Base-by-base conservation (phyloP, 768 basidiomycete species). In the Auriculariales sp. region DNA sequence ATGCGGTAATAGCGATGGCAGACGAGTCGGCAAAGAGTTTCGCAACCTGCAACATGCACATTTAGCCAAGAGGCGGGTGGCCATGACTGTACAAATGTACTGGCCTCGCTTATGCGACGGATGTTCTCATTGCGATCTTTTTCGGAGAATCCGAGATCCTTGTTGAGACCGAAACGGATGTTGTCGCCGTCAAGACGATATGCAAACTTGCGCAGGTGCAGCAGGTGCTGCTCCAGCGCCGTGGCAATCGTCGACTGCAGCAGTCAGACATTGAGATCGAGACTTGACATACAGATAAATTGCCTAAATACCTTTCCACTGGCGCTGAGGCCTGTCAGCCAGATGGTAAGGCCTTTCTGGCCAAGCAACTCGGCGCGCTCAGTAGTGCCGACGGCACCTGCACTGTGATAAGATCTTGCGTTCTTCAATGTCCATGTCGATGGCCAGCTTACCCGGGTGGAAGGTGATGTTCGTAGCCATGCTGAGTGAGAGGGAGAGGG, bases 131-230 rank as follows among this genome's bases (percentile, higher is more conserved):
- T 86, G 49, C 92, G 76, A 46, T 92, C 92, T 60, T 77, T 80
- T 59, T 92, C 89, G 57, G 89, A 84, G 58, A 97, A 97, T 3
- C 90, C 89, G 33, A 97, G 80, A 61, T 95, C 92, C 67, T 86
- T 97, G 73, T 98, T 99, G 47, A 99, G 70, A 6, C 95, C 95
- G 59, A 94, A 90, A 53, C 95, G 80, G 49, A 99, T 71, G 62
- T 92, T 93, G 68, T 98, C 95, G 2, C 95, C 95, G 59, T 99
- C 95, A 30, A 99, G 74, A 24, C 94, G 80, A 65, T 97, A 98
- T 35, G 81, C 70, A 59, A 87, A 92, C 58, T 84, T 87, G 53
- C 77, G 77, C 47, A 83, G 69, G 66, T 92, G 88, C 48, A 99
- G 71, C 5, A 99, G 75, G 63, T 93, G 88, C 62, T 95, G 92